These are phyloP conservation scores for Eucommia ulmoides DNA, from an alignment of 257 asterid species.

Conservation along the genomic window DNA sequence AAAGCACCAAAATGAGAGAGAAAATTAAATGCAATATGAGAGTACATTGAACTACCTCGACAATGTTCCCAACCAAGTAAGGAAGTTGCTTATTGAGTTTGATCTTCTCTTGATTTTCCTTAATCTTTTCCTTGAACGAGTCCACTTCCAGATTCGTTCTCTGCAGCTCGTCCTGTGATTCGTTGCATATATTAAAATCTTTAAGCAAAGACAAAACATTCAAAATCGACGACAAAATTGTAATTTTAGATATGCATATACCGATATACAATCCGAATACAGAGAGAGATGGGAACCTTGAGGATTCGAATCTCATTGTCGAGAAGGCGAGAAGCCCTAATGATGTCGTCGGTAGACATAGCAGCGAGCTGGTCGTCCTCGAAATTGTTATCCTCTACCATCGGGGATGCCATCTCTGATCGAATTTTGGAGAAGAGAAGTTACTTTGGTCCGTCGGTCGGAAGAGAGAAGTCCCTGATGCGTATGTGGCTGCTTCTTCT, in stretches of 20 bases:
- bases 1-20: not conserved
- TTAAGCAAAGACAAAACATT: not conserved
- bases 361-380: constrained; percentile 69
- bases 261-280: not conserved
- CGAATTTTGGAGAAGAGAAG: too few relatives aligned
- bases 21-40: too few relatives aligned
- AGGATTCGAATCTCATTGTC: constrained; percentile 71
- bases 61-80: constrained; percentile 79
- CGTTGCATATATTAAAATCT: too few relatives aligned
- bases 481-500: too few relatives aligned
- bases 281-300: constrained; percentile 30
- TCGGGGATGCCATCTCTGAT: constrained; percentile 85
- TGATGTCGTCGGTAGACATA: constrained; percentile 70
- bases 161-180: constrained; percentile 71
- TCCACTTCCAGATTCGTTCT: constrained; percentile 71
- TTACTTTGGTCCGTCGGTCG: too few relatives aligned
- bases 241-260: not conserved
- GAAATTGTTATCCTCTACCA: constrained; percentile 64
- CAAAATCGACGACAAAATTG: not conserved
- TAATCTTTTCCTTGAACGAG: constrained; percentile 69
- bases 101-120: constrained; percentile 79
- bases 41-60: too few relatives aligned
- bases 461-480: too few relatives aligned
- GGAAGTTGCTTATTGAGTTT: constrained; percentile 88
- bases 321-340: constrained; percentile 86